These are phyloP conservation scores for Wickerhamomyces chaumierensis DNA, from an alignment of 805 yeast species.

Conservation along the genomic window DNA sequence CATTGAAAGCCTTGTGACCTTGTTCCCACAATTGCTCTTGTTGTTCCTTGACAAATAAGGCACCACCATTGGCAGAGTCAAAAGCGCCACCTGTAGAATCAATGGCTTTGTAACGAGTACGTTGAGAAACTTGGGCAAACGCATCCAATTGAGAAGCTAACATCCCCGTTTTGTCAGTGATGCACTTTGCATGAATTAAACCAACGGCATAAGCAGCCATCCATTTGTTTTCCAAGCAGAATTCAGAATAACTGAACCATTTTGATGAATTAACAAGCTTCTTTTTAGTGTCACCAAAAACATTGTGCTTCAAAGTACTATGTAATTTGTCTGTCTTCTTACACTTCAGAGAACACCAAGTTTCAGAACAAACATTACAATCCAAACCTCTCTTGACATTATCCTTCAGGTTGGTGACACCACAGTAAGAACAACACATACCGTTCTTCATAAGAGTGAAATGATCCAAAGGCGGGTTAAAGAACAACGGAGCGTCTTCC, in stretches of 20 bases:
- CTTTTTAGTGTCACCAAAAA: conserved; percentile 23
- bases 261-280: conserved; percentile 31
- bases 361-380: conserved; percentile 51
- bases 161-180: conserved; percentile 30
- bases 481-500: conserved; percentile 45
- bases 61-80: conserved; percentile 38
- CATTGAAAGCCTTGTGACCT: conserved; percentile 39
- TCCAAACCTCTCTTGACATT: conserved; percentile 37
- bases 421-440: conserved; percentile 66
- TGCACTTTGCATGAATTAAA: conserved; percentile 34
- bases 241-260: conserved; percentile 48
- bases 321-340: conserved; percentile 45
- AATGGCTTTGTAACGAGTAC: conserved; percentile 45
- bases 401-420: conserved; percentile 15
- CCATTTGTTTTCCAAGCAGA: conserved; percentile 56
- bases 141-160: conserved; percentile 38
- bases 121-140: conserved; percentile 64
- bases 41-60: conserved; percentile 42
- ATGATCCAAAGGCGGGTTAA: conserved; percentile 60
- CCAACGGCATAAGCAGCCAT: conserved; percentile 58
- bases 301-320: conserved; percentile 42
- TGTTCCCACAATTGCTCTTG: conserved; percentile 48
- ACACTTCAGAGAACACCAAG: conserved; percentile 65
- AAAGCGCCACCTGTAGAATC: conserved; percentile 36
- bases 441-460: conserved; percentile 46